Evolutionary conservation across 768 basidiomycete genomes (phyloP).

Genomic region (Podaxis carcinomalis): DNA sequence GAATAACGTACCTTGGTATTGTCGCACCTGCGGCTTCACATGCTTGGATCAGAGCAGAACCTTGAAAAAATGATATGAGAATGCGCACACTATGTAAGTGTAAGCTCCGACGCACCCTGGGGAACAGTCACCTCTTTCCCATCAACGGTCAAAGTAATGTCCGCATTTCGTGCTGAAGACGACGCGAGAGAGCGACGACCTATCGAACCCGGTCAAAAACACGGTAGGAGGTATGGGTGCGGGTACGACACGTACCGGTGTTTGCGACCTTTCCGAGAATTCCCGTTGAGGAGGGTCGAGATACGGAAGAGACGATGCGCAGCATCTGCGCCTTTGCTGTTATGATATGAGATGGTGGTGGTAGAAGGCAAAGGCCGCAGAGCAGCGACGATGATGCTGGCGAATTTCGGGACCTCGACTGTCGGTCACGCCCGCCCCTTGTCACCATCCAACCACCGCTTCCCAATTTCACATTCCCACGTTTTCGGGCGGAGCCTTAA

Average conservation of each 20-base stretch:
- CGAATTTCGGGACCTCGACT: conserved; percentile 35
- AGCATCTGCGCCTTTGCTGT: conserved; percentile 42
- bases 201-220: conserved; percentile 21
- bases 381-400: conserved; percentile 19
- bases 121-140: conserved; percentile 97
- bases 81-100: neutral
- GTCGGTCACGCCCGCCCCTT: conserved; percentile 25
- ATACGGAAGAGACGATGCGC: conserved; percentile 59
- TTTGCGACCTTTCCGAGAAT: conserved; percentile 61
- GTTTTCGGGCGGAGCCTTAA: conserved; percentile 26
- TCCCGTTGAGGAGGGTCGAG: conserved; percentile 61
- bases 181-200: conserved; percentile 64
- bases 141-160: conserved; percentile 92
- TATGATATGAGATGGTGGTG: conserved; percentile 20
- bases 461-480: conserved; percentile 39
- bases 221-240: neutral
- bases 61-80: conserved; percentile 30
- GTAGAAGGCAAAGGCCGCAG: conserved; percentile 30
- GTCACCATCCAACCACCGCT: conserved; percentile 38
- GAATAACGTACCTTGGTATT: conserved; percentile 61
- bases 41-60: conserved; percentile 94
- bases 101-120: conserved; percentile 61
- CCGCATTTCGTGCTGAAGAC: conserved; percentile 60
- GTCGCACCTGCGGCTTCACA: conserved; percentile 85
- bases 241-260: conserved; percentile 14